These are phyloP conservation scores for Neurospora africana DNA, from an alignment of 495 filamentous ascomycete species.

Conservation along the genomic window DNA sequence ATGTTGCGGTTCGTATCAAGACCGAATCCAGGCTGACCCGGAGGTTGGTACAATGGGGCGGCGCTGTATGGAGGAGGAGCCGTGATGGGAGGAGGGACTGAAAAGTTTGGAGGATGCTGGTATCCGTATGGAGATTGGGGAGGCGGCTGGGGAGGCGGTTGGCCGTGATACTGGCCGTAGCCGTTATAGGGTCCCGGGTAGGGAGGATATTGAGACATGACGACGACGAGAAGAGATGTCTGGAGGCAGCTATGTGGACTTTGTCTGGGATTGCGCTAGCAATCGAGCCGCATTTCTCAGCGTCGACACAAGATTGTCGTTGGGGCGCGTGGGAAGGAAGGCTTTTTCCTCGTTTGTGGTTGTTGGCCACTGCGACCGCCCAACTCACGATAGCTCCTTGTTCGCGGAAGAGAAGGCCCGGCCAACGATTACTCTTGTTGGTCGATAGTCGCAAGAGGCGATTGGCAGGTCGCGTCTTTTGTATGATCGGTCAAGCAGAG, in stretches of 20 bases:
- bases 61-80: slow-evolving; percentile 1
- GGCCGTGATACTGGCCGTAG: slow-evolving; percentile 24
- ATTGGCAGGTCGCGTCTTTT: background rate
- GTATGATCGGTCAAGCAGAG: background rate
- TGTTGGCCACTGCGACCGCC: background rate
- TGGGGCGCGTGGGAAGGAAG: background rate
- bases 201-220: slow-evolving; percentile 26
- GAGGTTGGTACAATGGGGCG: slow-evolving; percentile 1
- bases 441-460: background rate
- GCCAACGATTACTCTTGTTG: background rate
- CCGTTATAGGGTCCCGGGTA: slow-evolving; percentile 17
- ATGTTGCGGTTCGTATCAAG: slow-evolving; percentile 11
- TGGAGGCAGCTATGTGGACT: slow-evolving; percentile 7
- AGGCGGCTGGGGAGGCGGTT: slow-evolving; percentile 12
- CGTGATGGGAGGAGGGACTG: background rate
- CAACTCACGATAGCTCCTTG: background rate
- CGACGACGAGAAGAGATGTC: background rate
- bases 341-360: background rate
- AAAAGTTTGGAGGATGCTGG: slow-evolving; percentile 15
- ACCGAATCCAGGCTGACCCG: background rate
- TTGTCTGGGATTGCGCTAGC: slow-evolving; percentile 1
- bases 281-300: background rate
- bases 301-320: background rate
- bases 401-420: background rate
- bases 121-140: slow-evolving; percentile 17